These are phyloP conservation scores for Helminthosporium solani DNA, from an alignment of 2,329 filamentous ascomycete species.

Conservation along the genomic window DNA sequence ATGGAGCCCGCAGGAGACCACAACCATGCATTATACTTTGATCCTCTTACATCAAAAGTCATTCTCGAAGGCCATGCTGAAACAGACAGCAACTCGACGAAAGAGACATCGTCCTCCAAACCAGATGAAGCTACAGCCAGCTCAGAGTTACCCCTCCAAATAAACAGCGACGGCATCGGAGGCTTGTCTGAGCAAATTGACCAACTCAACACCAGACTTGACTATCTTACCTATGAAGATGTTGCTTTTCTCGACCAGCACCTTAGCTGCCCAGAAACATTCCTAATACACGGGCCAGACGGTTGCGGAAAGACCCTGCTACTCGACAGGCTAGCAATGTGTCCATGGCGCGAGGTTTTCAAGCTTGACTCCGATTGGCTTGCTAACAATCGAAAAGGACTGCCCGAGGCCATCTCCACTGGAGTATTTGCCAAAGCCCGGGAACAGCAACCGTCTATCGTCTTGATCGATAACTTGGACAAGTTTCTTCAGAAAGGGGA, in stretches of 20 bases:
- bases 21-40: conserved; percentile 32
- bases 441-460: conserved; percentile 69
- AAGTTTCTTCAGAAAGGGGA: conserved; percentile 51
- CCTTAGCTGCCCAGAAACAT: conserved; percentile 50
- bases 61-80: conserved; percentile 14
- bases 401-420: conserved; percentile 57
- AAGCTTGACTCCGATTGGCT: conserved; percentile 54
- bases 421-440: conserved; percentile 70
- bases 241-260: conserved; percentile 14
- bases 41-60: conserved; percentile 26
- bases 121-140: conserved; percentile 7
- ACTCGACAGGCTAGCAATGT: conserved; percentile 63
- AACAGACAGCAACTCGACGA: neutral
- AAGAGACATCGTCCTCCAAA: conserved; percentile 4
- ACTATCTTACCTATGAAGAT: conserved; percentile 22
- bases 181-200: conserved; percentile 66
- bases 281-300: conserved; percentile 76
- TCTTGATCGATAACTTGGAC: conserved; percentile 78
- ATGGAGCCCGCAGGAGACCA: conserved; percentile 49
- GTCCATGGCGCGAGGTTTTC: conserved; percentile 70
- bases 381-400: conserved; percentile 43
- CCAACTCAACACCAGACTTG: conserved; percentile 66
- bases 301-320: conserved; percentile 84
- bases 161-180: conserved; percentile 56
- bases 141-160: neutral